phyloP scores from a whole-genome alignment of 2,329 filamentous ascomycete species.

The Pseudocercospora eumusae region DNA sequence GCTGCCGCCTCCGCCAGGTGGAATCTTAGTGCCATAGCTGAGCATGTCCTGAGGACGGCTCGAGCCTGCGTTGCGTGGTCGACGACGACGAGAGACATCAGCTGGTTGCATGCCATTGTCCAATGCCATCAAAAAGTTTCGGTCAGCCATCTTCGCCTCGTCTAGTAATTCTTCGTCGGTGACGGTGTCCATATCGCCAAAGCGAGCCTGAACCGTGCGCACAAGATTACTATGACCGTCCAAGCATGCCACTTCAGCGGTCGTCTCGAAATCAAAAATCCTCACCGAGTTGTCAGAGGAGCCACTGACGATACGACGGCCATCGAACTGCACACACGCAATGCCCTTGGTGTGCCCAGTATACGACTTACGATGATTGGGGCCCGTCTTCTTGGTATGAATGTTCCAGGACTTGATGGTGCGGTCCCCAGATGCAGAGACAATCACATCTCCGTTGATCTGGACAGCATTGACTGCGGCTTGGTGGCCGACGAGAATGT shows the following conservation, averaged over 20 bases:
- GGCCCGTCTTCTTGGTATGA: slow-evolving; percentile 62
- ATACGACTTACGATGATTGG: slow-evolving; percentile 56
- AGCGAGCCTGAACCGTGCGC: slow-evolving; percentile 90
- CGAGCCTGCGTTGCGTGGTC: slow-evolving; percentile 66
- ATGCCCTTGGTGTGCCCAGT: slow-evolving; percentile 92
- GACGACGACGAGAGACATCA: slow-evolving; percentile 39
- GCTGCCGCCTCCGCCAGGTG: slow-evolving; percentile 86
- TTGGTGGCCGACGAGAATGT: slow-evolving; percentile 76
- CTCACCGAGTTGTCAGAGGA: slow-evolving; percentile 96
- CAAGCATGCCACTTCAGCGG: slow-evolving; percentile 85
- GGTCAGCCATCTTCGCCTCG: slow-evolving; percentile 72
- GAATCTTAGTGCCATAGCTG: slow-evolving; percentile 80
- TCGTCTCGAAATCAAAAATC: slow-evolving; percentile 84
- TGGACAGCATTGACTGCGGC: slow-evolving; percentile 97
- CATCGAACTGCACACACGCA: slow-evolving; percentile 95
- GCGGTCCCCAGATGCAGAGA: slow-evolving; percentile 92
- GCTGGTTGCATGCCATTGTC: slow-evolving; percentile 47
- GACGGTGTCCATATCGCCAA: slow-evolving; percentile 76
- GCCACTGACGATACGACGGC: slow-evolving; percentile 87
- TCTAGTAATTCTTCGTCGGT: slow-evolving; percentile 72
- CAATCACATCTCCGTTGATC: slow-evolving; percentile 79
- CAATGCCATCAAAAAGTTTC: slow-evolving; percentile 66
- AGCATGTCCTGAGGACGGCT: slow-evolving; percentile 73
- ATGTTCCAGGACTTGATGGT: slow-evolving; percentile 95
- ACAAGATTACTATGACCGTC: slow-evolving; percentile 81